Conservation (phyloP, 257 asterid genomes). For the Misopates orontium region DNA sequence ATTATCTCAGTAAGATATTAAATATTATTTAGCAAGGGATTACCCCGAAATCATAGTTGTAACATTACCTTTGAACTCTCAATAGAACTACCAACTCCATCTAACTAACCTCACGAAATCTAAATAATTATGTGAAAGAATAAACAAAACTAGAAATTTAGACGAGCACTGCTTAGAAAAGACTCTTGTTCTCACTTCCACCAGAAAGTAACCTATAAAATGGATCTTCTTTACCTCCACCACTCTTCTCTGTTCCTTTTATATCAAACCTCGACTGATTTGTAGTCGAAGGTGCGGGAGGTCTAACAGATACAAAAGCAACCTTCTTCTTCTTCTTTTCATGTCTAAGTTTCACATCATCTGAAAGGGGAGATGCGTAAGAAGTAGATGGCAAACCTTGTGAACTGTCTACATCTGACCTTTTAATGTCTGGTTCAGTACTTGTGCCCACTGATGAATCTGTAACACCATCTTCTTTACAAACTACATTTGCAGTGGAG, state of each 20-base stretch:
- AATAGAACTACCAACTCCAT: too few relatives aligned
- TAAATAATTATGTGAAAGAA: too few relatives aligned
- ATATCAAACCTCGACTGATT: conserved; percentile 26
- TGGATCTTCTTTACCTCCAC: conserved; percentile 46
- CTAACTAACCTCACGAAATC: too few relatives aligned
- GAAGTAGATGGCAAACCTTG: conserved; percentile 12
- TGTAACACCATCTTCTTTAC: neutral
- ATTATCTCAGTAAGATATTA: too few relatives aligned
- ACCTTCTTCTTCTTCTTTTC: conserved; percentile 45
- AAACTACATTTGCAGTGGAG: conserved; percentile 11
- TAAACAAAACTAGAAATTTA: too few relatives aligned
- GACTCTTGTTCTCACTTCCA: conserved; percentile 28
- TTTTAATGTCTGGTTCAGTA: conserved; percentile 7
- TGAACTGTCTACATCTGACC: conserved; percentile 15
- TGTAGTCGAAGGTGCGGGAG: conserved; percentile 38
- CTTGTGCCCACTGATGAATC: too few relatives aligned
- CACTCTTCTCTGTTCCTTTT: conserved; percentile 35
- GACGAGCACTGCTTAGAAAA: too few relatives aligned
- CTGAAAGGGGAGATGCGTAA: conserved; percentile 24
- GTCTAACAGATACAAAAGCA: conserved; percentile 68
- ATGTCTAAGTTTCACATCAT: conserved; percentile 27
- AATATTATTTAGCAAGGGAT: too few relatives aligned
- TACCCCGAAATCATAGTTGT: too few relatives aligned
- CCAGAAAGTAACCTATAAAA: conserved; percentile 55
- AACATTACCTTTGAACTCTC: too few relatives aligned